phyloP scores from a whole-genome alignment of 2,329 filamentous ascomycete species.

The Verticillium isaacii region DNA sequence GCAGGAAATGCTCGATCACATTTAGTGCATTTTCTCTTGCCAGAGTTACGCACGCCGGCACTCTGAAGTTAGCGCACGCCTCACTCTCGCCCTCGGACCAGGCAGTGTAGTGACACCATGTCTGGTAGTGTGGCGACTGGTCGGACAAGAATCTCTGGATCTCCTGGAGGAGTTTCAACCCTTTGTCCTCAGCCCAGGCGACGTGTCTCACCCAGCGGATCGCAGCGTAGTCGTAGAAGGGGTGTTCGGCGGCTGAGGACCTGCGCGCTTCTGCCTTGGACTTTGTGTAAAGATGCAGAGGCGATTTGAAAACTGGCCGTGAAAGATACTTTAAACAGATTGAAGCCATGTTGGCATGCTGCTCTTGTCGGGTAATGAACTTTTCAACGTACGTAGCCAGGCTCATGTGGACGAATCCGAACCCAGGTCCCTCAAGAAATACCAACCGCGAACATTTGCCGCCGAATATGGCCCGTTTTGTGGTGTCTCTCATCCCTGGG shows the following conservation, averaged over 20 bases:
- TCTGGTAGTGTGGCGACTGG: constrained; percentile 11
- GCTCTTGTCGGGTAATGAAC: constrained; percentile 4
- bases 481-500: background rate
- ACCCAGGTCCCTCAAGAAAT: background rate
- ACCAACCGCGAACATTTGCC: background rate
- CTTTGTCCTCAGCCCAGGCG: constrained; percentile 5
- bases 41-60: background rate
- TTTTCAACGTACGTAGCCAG: background rate
- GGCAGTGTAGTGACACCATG: constrained; percentile 9
- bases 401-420: background rate
- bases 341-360: constrained; percentile 13
- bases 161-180: constrained; percentile 5
- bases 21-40: background rate
- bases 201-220: constrained; percentile 10
- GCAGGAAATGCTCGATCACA: background rate
- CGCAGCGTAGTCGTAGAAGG: constrained; percentile 15
- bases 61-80: background rate
- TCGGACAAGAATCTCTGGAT: constrained; percentile 9
- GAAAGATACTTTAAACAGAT: constrained; percentile 16
- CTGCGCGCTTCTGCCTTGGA: background rate
- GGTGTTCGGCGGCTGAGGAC: constrained; percentile 2
- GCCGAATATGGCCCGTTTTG: background rate
- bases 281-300: background rate
- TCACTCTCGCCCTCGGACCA: background rate
- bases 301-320: background rate